These are phyloP conservation scores for Suillus americanus DNA, from an alignment of 768 basidiomycete genomes.

Conservation along the genomic window DNA sequence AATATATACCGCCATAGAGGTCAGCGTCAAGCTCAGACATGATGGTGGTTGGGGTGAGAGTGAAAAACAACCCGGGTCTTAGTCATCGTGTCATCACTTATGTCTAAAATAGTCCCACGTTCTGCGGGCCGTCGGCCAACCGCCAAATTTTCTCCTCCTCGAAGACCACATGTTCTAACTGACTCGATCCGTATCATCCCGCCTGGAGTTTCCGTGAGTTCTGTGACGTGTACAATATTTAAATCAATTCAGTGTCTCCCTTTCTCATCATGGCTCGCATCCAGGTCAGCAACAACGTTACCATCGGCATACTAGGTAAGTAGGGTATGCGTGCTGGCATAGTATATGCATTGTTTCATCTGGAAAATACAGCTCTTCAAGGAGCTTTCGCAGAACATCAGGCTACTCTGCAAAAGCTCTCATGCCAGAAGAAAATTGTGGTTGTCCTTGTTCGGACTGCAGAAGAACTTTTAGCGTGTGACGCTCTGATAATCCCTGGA, in stretches of 20 bases:
- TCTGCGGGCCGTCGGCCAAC: conserved; percentile 14
- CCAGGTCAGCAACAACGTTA: conserved; percentile 15
- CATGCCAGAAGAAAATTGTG: conserved; percentile 43
- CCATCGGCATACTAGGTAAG: conserved; percentile 56
- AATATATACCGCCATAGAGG: conserved; percentile 75
- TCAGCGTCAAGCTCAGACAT: conserved; percentile 82
- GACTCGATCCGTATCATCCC: background rate
- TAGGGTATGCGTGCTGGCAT: background rate
- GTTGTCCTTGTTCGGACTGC: conserved; percentile 67
- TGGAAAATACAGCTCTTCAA: conserved; percentile 65
- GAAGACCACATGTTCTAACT: background rate
- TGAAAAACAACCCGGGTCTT: conserved; percentile 24
- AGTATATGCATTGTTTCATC: background rate
- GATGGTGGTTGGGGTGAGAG: conserved; percentile 37
- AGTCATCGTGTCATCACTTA: conserved; percentile 21
- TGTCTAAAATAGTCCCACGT: conserved; percentile 22
- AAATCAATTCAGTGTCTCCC: background rate
- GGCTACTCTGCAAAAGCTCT: conserved; percentile 59
- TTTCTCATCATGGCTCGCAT: conserved; percentile 8
- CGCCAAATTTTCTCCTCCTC: background rate
- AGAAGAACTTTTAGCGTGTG: conserved; percentile 73
- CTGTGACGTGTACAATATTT: background rate
- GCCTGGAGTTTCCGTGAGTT: background rate
- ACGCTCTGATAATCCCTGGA: conserved; percentile 91
- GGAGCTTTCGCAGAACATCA: conserved; percentile 93